A percentile compares a stretch with the other conserved stretches of the same genome.
Conservation (phyloP, 208 protist species). For the Willaertia magna region DNA sequence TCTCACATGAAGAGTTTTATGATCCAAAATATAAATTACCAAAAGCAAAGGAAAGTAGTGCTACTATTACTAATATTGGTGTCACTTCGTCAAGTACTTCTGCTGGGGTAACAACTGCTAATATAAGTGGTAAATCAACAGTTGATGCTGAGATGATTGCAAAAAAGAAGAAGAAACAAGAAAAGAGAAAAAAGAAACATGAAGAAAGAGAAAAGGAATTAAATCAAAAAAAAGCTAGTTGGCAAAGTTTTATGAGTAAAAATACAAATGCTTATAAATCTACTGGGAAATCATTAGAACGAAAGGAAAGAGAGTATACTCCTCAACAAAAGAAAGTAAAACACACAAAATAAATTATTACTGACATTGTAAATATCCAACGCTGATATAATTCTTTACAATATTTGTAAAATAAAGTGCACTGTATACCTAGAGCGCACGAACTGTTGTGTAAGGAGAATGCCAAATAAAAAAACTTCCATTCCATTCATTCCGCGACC, state of each 20-base stretch:
- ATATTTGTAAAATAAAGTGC: too few species aligned
- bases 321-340: background rate
- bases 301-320: background rate
- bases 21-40: background rate
- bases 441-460: too few species aligned
- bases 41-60: background rate
- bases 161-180: conserved; percentile 7
- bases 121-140: background rate
- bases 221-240: background rate
- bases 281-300: background rate
- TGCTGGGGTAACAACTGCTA: background rate
- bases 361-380: too few species aligned
- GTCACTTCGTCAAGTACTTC: too few species aligned
- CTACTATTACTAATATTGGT: background rate
- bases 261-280: background rate
- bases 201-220: background rate
- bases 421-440: too few species aligned
- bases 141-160: background rate
- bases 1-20: background rate
- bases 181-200: background rate
- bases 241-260: background rate
- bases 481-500: too few species aligned
- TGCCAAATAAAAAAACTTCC: too few species aligned
- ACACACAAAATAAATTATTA: too few species aligned
- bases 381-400: too few species aligned